Conservation (phyloP, 805 yeast genomes). For the Candida oleophila region DNA sequence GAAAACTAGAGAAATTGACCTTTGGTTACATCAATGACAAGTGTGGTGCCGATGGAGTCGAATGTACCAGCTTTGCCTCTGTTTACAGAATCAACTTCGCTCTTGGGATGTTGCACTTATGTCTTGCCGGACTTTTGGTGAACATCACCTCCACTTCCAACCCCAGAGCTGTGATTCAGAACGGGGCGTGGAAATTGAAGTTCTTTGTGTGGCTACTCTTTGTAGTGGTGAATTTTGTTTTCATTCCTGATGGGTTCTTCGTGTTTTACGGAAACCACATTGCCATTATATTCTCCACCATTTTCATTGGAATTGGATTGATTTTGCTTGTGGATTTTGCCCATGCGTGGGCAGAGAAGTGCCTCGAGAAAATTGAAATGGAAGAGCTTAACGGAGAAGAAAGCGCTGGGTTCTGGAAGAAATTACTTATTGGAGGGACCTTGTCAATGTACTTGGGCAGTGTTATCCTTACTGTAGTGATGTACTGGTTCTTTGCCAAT, state of each 20-base stretch:
- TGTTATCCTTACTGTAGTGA: conserved; percentile 67
- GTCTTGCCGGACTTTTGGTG: conserved; percentile 63
- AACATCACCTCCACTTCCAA: conserved; percentile 77
- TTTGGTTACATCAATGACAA: conserved; percentile 67
- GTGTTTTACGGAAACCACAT: conserved; percentile 89
- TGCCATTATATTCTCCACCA: conserved; percentile 78
- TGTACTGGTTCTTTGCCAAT: conserved; percentile 82
- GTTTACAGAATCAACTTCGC: conserved; percentile 93
- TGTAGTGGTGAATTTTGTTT: conserved; percentile 59
- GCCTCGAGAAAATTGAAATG: conserved; percentile 85
- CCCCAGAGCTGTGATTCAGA: conserved; percentile 80
- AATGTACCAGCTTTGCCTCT: conserved; percentile 85
- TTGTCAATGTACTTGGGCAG: conserved; percentile 77
- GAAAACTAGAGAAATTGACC: conserved; percentile 68
- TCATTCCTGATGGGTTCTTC: conserved; percentile 83
- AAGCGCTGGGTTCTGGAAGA: conserved; percentile 69
- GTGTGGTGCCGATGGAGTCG: conserved; percentile 70
- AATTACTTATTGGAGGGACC: conserved; percentile 82
- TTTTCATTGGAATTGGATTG: conserved; percentile 86
- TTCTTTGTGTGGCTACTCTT: conserved; percentile 57
- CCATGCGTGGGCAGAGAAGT: conserved; percentile 97
- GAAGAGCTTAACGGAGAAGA: conserved; percentile 54
- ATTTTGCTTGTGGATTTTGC: conserved; percentile 93
- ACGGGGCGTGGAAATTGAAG: conserved; percentile 89
- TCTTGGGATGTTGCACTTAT: conserved; percentile 73